Evolutionary conservation across 1,284 basidiomycete species (phyloP), one percentile per base, ranked within the genome.

Genomic region (Pterulicium gracile): DNA sequence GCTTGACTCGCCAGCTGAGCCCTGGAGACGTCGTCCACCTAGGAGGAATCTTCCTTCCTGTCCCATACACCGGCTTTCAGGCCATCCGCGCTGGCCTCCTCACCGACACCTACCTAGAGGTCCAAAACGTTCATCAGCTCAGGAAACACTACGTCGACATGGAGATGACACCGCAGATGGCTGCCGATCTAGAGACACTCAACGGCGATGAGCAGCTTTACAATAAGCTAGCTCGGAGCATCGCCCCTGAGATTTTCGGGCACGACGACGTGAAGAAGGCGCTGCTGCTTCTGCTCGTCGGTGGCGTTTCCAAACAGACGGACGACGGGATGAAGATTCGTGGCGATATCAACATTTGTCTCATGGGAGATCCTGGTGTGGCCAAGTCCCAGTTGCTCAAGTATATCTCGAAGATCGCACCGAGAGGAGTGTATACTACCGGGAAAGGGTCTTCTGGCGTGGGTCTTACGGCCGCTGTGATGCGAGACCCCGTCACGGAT

Each of bases 311-410:
- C 47, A 98, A 98, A 68, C 73, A 77, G 15, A 90, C 95, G 61
- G 89, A 88, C 4, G 96, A 99, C 60, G 96, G 96, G 3, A 93
- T 99, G 91, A 97, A 91, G 68, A 98, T 99, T 56, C 79, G 96
- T 59, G 96, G 96, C 20, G 96, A 98, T 64, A 75, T 99, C 66
- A 98, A 99, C 58, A 74, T 99, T 19, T 98, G 96, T 64, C 67
- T 99, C 43, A 98, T 99, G 96, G 96, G 96, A 57, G 96, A 99
- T 66, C 96, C 96, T 44, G 96, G 96, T 83, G 95, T 98, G 51
- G 96, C 96, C 56, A 99, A 99, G 66, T 97, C 93, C 21, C 96
- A 98, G 63, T 62, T 98, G 47, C 75, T 98, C 52, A 98, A 98
- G 68, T 98, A 98, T 59, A 98, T 99, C 57, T 90, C 93, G 45